phyloP scores from a whole-genome alignment of 257 asterid genomes.

The Euphrasia confusa region DNA sequence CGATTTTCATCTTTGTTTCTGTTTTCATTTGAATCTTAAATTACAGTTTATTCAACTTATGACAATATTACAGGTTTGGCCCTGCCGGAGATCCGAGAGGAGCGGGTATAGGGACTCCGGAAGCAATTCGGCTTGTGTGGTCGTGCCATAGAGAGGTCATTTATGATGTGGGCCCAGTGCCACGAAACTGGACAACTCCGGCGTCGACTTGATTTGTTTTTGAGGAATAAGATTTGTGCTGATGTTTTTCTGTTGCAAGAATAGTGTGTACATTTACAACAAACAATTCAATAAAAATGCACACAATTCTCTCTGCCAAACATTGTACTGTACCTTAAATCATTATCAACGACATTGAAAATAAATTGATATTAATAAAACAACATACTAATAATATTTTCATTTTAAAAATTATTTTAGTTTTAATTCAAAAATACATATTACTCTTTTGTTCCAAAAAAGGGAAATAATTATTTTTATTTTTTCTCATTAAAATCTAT shows the following conservation, averaged over 20 bases:
- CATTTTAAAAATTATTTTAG: too few species aligned
- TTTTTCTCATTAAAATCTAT: too few species aligned
- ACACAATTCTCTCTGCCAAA: too few species aligned
- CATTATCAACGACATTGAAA: too few species aligned
- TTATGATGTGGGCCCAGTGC: conserved; percentile 69
- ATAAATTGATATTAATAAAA: too few species aligned
- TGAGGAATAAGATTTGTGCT: not conserved
- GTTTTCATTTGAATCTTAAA: not conserved
- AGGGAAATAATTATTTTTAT: too few species aligned
- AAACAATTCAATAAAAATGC: not conserved
- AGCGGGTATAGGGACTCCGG: conserved; percentile 92
- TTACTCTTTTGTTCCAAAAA: too few species aligned
- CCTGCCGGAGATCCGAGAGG: conserved; percentile 93
- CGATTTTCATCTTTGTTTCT: not conserved
- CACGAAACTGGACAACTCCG: conserved; percentile 57
- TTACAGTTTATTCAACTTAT: not conserved
- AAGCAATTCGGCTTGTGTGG: conserved; percentile 88
- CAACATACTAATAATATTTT: too few species aligned
- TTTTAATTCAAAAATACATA: too few species aligned
- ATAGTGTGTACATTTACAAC: not conserved
- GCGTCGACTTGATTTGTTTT: conserved; percentile 29
- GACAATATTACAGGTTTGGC: conserved; percentile 53
- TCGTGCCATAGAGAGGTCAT: conserved; percentile 86
- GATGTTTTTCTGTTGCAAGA: not conserved
- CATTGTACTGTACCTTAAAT: too few species aligned